Base-by-base conservation (phyloP, 352 stramenopile genomes). In the Pythium pyrilobum region DNA sequence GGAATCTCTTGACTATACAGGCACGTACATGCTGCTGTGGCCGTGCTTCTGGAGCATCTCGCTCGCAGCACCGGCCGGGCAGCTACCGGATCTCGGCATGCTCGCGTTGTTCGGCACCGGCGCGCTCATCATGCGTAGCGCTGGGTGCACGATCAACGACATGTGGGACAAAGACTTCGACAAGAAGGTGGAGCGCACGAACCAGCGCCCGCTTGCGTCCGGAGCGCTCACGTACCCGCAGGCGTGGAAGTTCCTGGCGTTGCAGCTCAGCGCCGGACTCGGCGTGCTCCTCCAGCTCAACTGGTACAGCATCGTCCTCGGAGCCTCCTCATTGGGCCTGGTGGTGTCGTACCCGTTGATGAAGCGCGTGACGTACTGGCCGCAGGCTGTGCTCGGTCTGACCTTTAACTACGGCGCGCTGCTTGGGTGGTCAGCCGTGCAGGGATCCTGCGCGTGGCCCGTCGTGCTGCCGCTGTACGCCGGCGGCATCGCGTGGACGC, bases 71-170 rank as follows among this genome's bases (percentile, higher is more conserved):
- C 85, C 86, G 0, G 58, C 72, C 0, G 78, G 85, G n/a, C 56
- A 80, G 23, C 59, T 97, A 0, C 90, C 92, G 0, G 85, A 97
- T 51, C 32, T 88, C 33, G 64, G 71, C 32, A 74, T 97, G 39
- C 68, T 97, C 42, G 72, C 77, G 33, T 69, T 92, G 6, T 94
- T 94, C 53, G 86, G 71, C 24, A 81, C 82, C 5, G 97, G 97
- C 13, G 82, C 96, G 18, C 90, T 99, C 71, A 83, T 98, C 55
- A 99, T 99, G 97, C 81, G 96, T 28, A 92, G 95, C 62, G 89
- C 89, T 18, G 97, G 97, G 5, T 99, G 97, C 74, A 99, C 95
- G 33, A 98, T 99, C 68, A 99, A 99, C 69, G 97, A 99, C 72
- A 97, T 99, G 80, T 99, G 96, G 96, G 97, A 99, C 86, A 84